phyloP scores from a whole-genome alignment of 1,139 yeast genomes.

The Debaryomyces udenii region DNA sequence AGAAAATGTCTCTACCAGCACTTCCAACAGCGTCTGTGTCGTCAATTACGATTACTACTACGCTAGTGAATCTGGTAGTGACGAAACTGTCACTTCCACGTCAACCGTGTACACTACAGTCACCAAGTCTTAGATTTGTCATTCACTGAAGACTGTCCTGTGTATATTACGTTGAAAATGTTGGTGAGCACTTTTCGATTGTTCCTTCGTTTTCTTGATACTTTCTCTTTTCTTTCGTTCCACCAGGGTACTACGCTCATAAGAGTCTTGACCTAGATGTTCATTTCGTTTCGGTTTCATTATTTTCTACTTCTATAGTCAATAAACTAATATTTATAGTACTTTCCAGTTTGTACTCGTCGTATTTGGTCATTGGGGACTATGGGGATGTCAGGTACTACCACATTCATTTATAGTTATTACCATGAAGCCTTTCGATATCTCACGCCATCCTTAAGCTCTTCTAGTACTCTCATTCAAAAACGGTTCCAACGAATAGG shows the following conservation, averaged over 20 bases:
- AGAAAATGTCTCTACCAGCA: constrained; percentile 38
- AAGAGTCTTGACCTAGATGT: not conserved
- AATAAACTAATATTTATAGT: not conserved
- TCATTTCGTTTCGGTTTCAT: not conserved
- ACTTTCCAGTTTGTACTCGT: too few species aligned
- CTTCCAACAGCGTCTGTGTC: constrained; percentile 39
- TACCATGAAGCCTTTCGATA: too few species aligned
- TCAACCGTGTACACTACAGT: constrained; percentile 43
- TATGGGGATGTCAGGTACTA: too few species aligned
- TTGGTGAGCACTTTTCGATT: too few species aligned
- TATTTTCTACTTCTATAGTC: not conserved
- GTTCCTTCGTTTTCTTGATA: not conserved
- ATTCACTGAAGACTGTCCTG: not conserved
- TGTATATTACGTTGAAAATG: too few species aligned
- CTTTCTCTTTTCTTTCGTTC: not conserved
- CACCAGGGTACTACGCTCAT: not conserved
- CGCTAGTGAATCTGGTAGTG: constrained; percentile 31
- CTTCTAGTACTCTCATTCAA: too few species aligned
- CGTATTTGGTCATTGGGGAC: too few species aligned
- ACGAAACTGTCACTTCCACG: constrained; percentile 39
- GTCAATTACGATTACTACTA: constrained; percentile 49
- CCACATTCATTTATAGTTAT: too few species aligned
- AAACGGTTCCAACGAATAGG: not conserved
- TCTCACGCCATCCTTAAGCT: too few species aligned
- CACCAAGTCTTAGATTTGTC: constrained; percentile 22